Conservation (phyloP, 2,329 filamentous ascomycete species). For the Phyllosticta capitalensis region DNA sequence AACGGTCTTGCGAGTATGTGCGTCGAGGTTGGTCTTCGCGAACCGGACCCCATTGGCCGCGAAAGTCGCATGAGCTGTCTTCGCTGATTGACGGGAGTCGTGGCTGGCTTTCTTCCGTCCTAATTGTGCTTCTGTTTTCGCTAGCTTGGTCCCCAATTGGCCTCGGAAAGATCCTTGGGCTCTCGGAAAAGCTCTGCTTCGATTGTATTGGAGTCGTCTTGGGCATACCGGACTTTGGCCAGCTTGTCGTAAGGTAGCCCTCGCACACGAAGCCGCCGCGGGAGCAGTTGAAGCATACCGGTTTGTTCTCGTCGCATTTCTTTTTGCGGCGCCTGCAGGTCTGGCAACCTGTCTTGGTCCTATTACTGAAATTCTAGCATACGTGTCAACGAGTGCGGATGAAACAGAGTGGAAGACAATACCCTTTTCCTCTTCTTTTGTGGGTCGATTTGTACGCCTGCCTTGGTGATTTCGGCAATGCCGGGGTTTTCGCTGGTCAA, state of each 20-base stretch:
- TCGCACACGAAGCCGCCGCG: conserved; percentile 85
- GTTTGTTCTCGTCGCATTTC: conserved; percentile 93
- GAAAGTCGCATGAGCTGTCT: not conserved
- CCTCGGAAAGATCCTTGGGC: conserved; percentile 13
- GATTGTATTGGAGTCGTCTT: conserved; percentile 68
- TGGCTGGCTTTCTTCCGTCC: not conserved
- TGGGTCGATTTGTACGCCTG: conserved; percentile 38
- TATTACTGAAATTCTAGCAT: conserved; percentile 42
- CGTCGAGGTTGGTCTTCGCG: not conserved
- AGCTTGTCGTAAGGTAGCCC: conserved; percentile 76
- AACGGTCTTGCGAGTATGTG: not conserved
- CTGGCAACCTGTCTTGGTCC: conserved; percentile 91
- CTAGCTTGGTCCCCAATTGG: not conserved
- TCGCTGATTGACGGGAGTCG: not conserved
- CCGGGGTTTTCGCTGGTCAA: conserved; percentile 11
- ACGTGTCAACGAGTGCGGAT: not conserved
- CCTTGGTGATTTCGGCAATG: conserved; percentile 30
- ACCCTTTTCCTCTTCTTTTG: conserved; percentile 32
- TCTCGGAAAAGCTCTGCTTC: conserved; percentile 49
- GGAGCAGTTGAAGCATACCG: conserved; percentile 84
- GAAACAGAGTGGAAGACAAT: conserved; percentile 6
- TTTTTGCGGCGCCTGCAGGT: conserved; percentile 91
- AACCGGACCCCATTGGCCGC: not conserved
- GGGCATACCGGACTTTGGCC: conserved; percentile 68
- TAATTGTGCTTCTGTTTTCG: not conserved